Conservation (phyloP, 495 filamentous ascomycete genomes). For the Hypomontagnella monticulosa region DNA sequence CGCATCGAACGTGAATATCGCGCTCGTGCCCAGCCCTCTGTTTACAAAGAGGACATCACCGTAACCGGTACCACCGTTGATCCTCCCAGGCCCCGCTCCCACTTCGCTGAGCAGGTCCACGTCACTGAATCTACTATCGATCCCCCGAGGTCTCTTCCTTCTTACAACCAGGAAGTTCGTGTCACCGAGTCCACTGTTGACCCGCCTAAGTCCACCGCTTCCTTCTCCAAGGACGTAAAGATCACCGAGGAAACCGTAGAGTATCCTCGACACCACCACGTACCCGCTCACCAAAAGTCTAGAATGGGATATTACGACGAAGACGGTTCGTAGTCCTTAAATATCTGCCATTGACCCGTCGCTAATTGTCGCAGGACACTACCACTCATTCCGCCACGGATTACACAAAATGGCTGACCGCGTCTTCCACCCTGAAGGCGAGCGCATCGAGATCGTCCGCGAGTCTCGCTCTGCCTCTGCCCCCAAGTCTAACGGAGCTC, state of each 20-base stretch:
- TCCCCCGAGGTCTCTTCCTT: conserved; percentile 38
- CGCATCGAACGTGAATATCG: conserved; percentile 86
- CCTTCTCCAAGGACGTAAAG: conserved; percentile 49
- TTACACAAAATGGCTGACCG: conserved; percentile 85
- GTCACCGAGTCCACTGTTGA: conserved; percentile 64
- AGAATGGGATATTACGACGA: conserved; percentile 99
- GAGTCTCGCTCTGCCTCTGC: conserved; percentile 44
- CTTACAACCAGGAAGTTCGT: conserved; percentile 40
- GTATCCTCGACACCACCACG: conserved; percentile 51
- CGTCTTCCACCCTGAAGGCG: conserved; percentile 73
- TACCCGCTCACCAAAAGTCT: conserved; percentile 54
- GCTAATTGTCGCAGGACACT: conserved; percentile 67
- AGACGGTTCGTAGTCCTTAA: conserved; percentile 62
- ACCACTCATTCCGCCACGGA: conserved; percentile 92
- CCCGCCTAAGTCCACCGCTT: conserved; percentile 52
- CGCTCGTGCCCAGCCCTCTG: conserved; percentile 71
- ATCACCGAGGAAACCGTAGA: conserved; percentile 55
- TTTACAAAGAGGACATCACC: conserved; percentile 49
- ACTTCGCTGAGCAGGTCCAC: conserved; percentile 48
- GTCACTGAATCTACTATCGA: conserved; percentile 50
- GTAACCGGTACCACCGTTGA: conserved; percentile 51
- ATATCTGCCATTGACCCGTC: neutral
- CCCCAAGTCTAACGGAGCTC: conserved; percentile 45
- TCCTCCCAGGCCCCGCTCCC: conserved; percentile 29
- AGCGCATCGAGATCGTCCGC: conserved; percentile 66